Conservation (phyloP, 352 stramenopile genomes). For the Globisporangium carolinianum region DNA sequence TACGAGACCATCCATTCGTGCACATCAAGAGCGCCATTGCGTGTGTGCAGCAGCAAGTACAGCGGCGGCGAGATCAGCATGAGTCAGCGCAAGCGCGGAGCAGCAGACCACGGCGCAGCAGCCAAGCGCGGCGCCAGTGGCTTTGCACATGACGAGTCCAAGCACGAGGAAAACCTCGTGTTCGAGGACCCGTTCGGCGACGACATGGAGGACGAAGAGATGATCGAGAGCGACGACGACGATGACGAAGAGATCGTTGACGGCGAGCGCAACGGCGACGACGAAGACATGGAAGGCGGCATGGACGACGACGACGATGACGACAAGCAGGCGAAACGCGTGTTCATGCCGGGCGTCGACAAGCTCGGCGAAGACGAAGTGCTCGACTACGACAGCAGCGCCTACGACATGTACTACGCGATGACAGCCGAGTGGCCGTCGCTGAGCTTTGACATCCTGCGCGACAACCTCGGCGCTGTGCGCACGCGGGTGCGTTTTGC, state of each 20-base stretch:
- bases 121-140: slow-evolving; percentile 45
- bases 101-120: slow-evolving; percentile 27
- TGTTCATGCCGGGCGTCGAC: slow-evolving; percentile 93
- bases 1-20: neutral
- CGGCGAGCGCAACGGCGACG: slow-evolving; percentile 29
- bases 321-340: slow-evolving; percentile 66
- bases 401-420: slow-evolving; percentile 99
- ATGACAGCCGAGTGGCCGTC: slow-evolving; percentile 97
- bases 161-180: slow-evolving; percentile 59
- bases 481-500: slow-evolving; percentile 45
- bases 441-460: slow-evolving; percentile 96
- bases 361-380: slow-evolving; percentile 89
- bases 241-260: slow-evolving; percentile 62
- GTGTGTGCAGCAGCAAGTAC: neutral
- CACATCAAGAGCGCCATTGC: slow-evolving; percentile 7
- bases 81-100: slow-evolving; percentile 72
- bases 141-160: slow-evolving; percentile 18
- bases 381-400: slow-evolving; percentile 97
- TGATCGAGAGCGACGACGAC: slow-evolving; percentile 77
- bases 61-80: slow-evolving; percentile 17
- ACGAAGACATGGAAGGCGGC: slow-evolving; percentile 44
- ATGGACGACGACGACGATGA: slow-evolving; percentile 61
- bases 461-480: slow-evolving; percentile 92
- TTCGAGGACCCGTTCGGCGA: slow-evolving; percentile 88
- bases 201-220: slow-evolving; percentile 88